Conservation (phyloP, 2,329 filamentous ascomycete genomes). For the Aspergillus candidus region DNA sequence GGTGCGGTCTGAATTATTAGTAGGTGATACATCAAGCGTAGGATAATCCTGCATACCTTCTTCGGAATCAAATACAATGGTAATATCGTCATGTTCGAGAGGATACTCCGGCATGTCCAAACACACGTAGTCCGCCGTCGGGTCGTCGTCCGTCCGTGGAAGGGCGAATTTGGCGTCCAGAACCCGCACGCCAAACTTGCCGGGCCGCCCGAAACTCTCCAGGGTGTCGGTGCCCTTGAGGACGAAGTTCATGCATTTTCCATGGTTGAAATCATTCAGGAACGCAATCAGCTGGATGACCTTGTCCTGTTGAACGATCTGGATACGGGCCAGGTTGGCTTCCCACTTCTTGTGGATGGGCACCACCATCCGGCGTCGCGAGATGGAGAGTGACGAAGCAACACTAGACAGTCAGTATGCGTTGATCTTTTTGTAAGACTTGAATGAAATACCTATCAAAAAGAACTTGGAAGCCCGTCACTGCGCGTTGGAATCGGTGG, state of each 20-base stretch:
- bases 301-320: constrained; percentile 71
- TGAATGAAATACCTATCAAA: constrained; percentile 52
- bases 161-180: constrained; percentile 88
- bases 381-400: constrained; percentile 71
- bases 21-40: neutral
- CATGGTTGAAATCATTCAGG: constrained; percentile 81
- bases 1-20: constrained; percentile 26
- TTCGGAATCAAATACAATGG: constrained; percentile 75
- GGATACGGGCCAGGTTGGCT: constrained; percentile 69
- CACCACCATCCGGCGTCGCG: constrained; percentile 79
- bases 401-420: constrained; percentile 36
- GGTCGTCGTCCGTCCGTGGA: constrained; percentile 52
- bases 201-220: constrained; percentile 59
- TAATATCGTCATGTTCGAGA: constrained; percentile 87
- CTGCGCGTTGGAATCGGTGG: constrained; percentile 69
- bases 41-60: constrained; percentile 52
- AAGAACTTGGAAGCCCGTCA: constrained; percentile 73
- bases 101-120: constrained; percentile 83
- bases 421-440: constrained; percentile 1
- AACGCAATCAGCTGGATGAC: constrained; percentile 75
- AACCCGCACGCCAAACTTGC: constrained; percentile 68
- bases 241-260: constrained; percentile 81
- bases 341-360: constrained; percentile 95
- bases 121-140: constrained; percentile 67
- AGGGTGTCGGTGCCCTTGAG: constrained; percentile 79